Base-by-base conservation (phyloP, 345 rosid species). In the Atalantia buxifolia region DNA sequence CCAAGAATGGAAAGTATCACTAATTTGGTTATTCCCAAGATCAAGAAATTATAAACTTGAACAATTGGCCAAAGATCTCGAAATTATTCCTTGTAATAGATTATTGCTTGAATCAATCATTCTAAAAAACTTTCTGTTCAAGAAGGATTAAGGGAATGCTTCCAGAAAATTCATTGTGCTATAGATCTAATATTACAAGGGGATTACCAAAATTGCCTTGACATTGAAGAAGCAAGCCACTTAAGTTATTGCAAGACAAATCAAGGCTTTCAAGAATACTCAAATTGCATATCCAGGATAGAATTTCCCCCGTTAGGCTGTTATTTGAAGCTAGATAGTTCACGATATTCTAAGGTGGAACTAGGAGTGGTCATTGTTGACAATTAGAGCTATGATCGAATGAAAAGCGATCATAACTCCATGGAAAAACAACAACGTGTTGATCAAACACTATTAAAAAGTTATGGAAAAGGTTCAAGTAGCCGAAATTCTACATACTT, bases 331-430 rank as follows among this genome's bases (percentile, higher is more conserved):
- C 65, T 2, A 0, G 2, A 40, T 78, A 82, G 35, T 14, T 1
- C 4, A 4, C 1, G 18, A 18, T 60, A 14, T 75, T 55, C 25
- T 9, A 9, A 1, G 79, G 79, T 22, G 78, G 78, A 16, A 68
- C 36, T 38, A 79, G 85, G 16, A 82, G 79, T 2, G 62, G 6
- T 38, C 82, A 82, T 56, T 78, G 64, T 8, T 78, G 19, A 16
- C 21, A 19, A 27, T 78, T 82, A 0, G 9, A 4, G 0, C 30
- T 4, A 3, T 78, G 69, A 14, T 12, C 1, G 0, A 78, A 22
- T 4, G 7, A 14, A 14, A 50, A 50, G 0, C 19, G 5, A 50
- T 13, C 13, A 40, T 9, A 40, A 27, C 22, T 24, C 68, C 50
- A 71, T 19, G 74, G 62, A 31, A 66, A 31, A 64, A 62, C 16